Base-by-base conservation (phyloP, 371 early-diverging fungal species). In the Zychaea mexicana region DNA sequence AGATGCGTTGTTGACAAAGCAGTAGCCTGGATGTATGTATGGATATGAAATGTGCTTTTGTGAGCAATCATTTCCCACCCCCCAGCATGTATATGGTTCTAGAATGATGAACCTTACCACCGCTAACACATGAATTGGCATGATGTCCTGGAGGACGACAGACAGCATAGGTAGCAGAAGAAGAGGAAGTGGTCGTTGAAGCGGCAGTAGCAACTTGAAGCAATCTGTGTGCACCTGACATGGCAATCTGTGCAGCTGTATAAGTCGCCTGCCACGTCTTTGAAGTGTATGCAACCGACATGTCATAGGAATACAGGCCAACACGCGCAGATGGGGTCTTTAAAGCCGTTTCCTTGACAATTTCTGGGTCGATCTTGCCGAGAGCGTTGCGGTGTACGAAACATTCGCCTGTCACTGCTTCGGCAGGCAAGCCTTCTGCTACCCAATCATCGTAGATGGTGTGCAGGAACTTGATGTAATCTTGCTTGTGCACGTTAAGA, bases 131-230 rank as follows among this genome's bases (percentile, higher is more conserved):
- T 21, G 76, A 64, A 38, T 82, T 74, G 0, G 88, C 85, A 61
- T 88, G 88, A 59, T 88, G 88, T 0, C 88, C 89, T 1, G 90
- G 91, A 8, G 91, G 91, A 38, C 91, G 74, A 60, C 87, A 88
- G 3, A 90, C 70, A 1, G 89, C 89, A 71, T 88, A 90, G 19
- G 87, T 69, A 0, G 74, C 68, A 3, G 64, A 49, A 17, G 71
- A 42, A 42, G 42, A n/a, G n/a, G n/a, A n/a, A n/a, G n/a, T n/a
- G n/a, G n/a, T n/a, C n/a, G n/a, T n/a, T 19, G 24, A 8, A 49
- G 6, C 24, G 7, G 21, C 8, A 8, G 6, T 49, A 19, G 47
- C 55, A 22, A 72, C 61, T 31, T 66, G 65, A 28, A 81, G 45
- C 17, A 90, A 64, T 6, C 73, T 65, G 52, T 87, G 77, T 1